Base-by-base conservation (phyloP, 352 stramenopile species). In the Phytophthora cryptogea region DNA sequence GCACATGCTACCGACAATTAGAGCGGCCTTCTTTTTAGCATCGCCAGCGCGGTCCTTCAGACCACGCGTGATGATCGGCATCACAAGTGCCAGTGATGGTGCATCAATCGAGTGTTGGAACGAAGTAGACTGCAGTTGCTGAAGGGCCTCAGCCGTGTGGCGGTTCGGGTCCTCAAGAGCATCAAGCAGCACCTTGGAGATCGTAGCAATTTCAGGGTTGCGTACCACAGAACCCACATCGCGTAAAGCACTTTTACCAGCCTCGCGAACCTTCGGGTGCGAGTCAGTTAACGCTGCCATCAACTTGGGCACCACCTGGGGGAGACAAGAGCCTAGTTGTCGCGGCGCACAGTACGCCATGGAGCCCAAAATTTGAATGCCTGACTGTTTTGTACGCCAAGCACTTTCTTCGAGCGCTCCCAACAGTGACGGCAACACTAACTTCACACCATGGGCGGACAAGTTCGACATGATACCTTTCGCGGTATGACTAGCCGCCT, bases 41-140 rank as follows among this genome's bases (percentile, higher is more conserved):
- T 98, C 98, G 43, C 96, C 97, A 31, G 78, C 85, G 37, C 97
- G 89, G 69, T 99, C 98, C 59, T 95, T 97, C n/a, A 99, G 74
- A 23, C 97, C 98, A 23, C 98, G 92, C 54, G 98, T 94, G 49
- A 99, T 89, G 57, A 99, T 98, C 20, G 98, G 98, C 75, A 99
- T 98, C 61, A 99, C 94, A n/a, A 99, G 84, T 20, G 98, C 97
- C 26, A 99, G 78, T 59, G 97, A 99, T 16, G 98, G 96, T 26
- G 97, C 97, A 73, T 99, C 98, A 65, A 99, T 99, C 59, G 97
- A 98, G 81, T 99, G 98, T 63, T 99, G 85, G 74, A 99, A 99
- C 56, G 97, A 95, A 27, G 96, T 99, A 36, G 89, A 95, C 56
- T 99, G 97, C 28, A 99, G 74, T 61, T 97, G 86, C 80, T 99